phyloP scores from a whole-genome alignment of 805 yeast genomes.

The Sugiyamaella lignohabitans region DNA sequence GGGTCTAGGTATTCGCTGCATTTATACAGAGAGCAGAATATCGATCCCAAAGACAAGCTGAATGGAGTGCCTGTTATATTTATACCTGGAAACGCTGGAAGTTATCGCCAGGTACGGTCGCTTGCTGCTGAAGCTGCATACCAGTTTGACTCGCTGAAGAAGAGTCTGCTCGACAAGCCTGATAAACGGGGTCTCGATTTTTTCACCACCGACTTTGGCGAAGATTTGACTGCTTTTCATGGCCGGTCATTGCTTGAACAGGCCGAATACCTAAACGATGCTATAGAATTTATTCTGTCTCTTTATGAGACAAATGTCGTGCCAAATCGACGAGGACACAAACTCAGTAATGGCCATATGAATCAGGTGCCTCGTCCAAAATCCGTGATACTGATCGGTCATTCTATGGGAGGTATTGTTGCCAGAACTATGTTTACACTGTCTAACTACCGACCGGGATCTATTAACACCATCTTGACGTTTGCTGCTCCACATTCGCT shows the following conservation, averaged over 20 bases:
- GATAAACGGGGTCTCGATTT: conserved; percentile 50
- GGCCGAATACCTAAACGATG: conserved; percentile 88
- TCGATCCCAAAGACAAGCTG: conserved; percentile 39
- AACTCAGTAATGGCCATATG: conserved; percentile 24
- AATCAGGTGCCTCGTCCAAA: conserved; percentile 36
- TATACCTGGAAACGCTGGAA: conserved; percentile 93
- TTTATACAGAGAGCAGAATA: conserved; percentile 72
- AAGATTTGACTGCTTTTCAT: conserved; percentile 93
- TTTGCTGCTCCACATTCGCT: conserved; percentile 88
- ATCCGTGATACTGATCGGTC: conserved; percentile 78
- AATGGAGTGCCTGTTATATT: conserved; percentile 76
- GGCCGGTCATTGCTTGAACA: conserved; percentile 91
- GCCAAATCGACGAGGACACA: neutral
- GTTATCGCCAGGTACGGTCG: conserved; percentile 76
- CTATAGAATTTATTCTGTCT: conserved; percentile 65
- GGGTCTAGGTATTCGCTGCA: conserved; percentile 78
- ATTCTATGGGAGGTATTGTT: conserved; percentile 97
- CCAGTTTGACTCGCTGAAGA: conserved; percentile 35
- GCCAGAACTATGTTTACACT: conserved; percentile 77
- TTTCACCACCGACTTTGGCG: conserved; percentile 90
- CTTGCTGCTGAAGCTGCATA: conserved; percentile 72
- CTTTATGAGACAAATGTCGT: conserved; percentile 40
- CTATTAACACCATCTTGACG: conserved; percentile 79
- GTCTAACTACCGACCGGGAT: conserved; percentile 62
- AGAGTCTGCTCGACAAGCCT: neutral